Evolutionary conservation across 176 grass and related monocot genomes (phyloP).

Genomic region (Cenchrus americanus): DNA sequence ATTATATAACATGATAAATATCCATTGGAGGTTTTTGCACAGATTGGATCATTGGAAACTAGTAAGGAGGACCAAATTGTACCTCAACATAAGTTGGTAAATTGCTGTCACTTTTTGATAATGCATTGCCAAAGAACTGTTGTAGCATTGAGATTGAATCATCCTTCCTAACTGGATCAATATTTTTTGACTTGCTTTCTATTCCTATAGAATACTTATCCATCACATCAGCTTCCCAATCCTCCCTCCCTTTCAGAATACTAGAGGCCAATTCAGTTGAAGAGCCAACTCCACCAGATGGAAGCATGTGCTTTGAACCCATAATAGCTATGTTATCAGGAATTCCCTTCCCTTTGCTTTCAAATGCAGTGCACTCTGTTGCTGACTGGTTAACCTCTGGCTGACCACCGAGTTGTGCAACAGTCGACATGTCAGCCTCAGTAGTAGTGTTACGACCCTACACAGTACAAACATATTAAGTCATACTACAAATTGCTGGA

Average conservation of each 20-base stretch:
- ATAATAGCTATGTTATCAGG: slow-evolving; percentile 39
- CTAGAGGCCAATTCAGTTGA: slow-evolving; percentile 46
- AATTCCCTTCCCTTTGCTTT: slow-evolving; percentile 43
- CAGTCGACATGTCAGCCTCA: slow-evolving; percentile 32
- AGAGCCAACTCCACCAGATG: slow-evolving; percentile 34
- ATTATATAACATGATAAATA: slow-evolving; percentile 7
- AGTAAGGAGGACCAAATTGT: slow-evolving; percentile 28
- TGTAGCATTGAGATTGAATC: slow-evolving; percentile 76
- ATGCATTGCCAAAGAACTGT: slow-evolving; percentile 76
- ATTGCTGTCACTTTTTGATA: slow-evolving; percentile 58
- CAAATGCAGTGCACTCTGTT: slow-evolving; percentile 30
- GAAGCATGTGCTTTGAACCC: slow-evolving; percentile 17
- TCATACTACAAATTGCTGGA: neutral
- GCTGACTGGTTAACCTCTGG: slow-evolving; percentile 47
- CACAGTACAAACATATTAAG: slow-evolving; percentile 33
- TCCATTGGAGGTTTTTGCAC: neutral
- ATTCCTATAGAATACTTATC: slow-evolving; percentile 66
- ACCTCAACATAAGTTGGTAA: slow-evolving; percentile 57
- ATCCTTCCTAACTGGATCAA: slow-evolving; percentile 52
- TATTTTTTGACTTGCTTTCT: slow-evolving; percentile 44
- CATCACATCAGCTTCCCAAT: slow-evolving; percentile 56
- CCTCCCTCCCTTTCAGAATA: slow-evolving; percentile 50
- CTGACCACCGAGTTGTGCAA: slow-evolving; percentile 32
- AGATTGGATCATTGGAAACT: neutral
- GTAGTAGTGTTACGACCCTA: slow-evolving; percentile 46